A percentile compares a stretch with the other conserved stretches of the same genome.
These are phyloP conservation scores for Huntiella omanensis DNA, from an alignment of 2,329 filamentous ascomycete species.

Conservation along the genomic window DNA sequence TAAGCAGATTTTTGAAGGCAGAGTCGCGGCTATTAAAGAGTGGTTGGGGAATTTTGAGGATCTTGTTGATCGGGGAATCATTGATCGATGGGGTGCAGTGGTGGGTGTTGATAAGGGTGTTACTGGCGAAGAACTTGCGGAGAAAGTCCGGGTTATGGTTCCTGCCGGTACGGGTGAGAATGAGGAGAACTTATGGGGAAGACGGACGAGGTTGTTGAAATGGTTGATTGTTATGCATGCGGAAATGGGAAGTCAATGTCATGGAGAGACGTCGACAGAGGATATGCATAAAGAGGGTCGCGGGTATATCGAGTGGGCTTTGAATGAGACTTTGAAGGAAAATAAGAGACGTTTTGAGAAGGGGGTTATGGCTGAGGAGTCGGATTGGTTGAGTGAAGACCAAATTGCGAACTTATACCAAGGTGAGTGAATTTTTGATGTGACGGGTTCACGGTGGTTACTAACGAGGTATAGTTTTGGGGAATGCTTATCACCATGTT, in stretches of 20 bases:
- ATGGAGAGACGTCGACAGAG: slow-evolving; percentile 55
- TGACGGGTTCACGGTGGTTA: no score
- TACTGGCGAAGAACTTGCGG: slow-evolving; percentile 18
- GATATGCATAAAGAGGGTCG: slow-evolving; percentile 51
- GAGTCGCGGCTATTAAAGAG: slow-evolving; percentile 47
- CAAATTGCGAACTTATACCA: slow-evolving; percentile 60
- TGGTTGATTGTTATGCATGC: slow-evolving; percentile 60
- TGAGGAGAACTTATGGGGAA: slow-evolving; percentile 32
- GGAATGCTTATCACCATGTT: slow-evolving; percentile 45
- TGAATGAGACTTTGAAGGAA: slow-evolving; percentile 63
- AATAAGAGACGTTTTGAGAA: slow-evolving; percentile 46
- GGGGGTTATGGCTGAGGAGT: slow-evolving; percentile 51
- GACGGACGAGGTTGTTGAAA: slow-evolving; percentile 48
- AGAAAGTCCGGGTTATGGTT: slow-evolving; percentile 12
- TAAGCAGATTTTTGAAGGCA: slow-evolving; percentile 59
- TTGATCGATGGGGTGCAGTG: slow-evolving; percentile 22
- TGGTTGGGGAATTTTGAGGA: slow-evolving; percentile 40
- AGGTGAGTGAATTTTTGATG: slow-evolving; percentile 27
- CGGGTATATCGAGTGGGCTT: slow-evolving; percentile 51
- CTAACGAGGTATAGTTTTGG: slow-evolving; percentile 35
- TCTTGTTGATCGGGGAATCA: slow-evolving; percentile 26
- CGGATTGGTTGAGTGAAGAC: slow-evolving; percentile 49
- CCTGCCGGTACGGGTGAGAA: slow-evolving; percentile 22
- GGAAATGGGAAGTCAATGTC: slow-evolving; percentile 72
- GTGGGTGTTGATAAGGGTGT: slow-evolving; percentile 10